These are phyloP conservation scores for Plicaturopsis crispa DNA, from an alignment of 768 basidiomycete species.

Conservation along the genomic window DNA sequence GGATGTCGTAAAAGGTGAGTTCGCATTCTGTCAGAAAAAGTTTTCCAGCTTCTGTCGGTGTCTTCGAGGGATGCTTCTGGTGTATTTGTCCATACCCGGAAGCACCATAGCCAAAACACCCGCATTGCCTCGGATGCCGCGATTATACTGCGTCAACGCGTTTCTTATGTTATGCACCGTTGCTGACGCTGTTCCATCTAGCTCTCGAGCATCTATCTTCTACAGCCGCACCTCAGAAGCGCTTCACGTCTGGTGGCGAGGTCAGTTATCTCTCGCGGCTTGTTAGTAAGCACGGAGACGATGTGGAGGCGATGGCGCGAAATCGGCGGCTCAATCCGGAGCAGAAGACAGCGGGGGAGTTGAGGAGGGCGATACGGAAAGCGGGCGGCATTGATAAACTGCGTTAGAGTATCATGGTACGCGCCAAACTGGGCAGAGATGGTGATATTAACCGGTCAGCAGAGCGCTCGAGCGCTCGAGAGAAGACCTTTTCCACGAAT, in stretches of 20 bases:
- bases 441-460: background rate
- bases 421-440: background rate
- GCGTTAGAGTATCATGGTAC: background rate
- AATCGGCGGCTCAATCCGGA: conserved; percentile 76
- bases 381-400: conserved; percentile 29
- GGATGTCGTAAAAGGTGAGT: conserved; percentile 34
- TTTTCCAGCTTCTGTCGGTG: background rate
- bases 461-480: background rate
- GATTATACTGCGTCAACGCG: too few relatives aligned
- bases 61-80: too few relatives aligned
- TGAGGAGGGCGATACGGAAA: conserved; percentile 54
- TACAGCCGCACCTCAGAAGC: conserved; percentile 37
- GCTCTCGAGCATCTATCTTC: conserved; percentile 61
- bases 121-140: too few relatives aligned
- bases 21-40: conserved; percentile 4
- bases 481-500: background rate
- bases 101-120: too few relatives aligned
- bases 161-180: too few relatives aligned
- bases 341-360: conserved; percentile 79
- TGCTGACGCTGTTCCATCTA: too few relatives aligned
- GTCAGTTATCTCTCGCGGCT: conserved; percentile 56
- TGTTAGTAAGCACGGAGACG: conserved; percentile 59
- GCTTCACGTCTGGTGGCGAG: conserved; percentile 68
- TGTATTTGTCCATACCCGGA: too few relatives aligned
- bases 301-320: conserved; percentile 69